These are phyloP conservation scores for Pichia sp. DNA, from an alignment of 1,139 yeast species.

Conservation along the genomic window DNA sequence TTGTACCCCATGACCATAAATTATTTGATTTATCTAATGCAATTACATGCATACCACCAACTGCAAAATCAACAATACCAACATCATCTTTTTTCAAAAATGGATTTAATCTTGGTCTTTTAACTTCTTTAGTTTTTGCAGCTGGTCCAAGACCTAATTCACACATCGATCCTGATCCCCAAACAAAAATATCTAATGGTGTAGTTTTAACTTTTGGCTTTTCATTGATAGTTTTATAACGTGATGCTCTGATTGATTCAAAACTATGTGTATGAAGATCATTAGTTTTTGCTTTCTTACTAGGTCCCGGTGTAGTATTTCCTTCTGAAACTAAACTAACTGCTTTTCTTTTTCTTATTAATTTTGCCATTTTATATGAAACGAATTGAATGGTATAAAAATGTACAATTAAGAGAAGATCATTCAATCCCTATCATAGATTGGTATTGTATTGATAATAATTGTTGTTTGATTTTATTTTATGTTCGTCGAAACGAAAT, in stretches of 20 bases:
- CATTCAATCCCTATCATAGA: too few relatives aligned
- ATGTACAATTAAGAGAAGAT: too few relatives aligned
- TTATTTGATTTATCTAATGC: slow-evolving; percentile 70
- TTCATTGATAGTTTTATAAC: slow-evolving; percentile 41
- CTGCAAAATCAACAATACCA: slow-evolving; percentile 78
- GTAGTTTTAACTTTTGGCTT: slow-evolving; percentile 36
- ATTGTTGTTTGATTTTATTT: background rate
- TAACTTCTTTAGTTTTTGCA: slow-evolving; percentile 83
- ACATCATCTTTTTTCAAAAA: slow-evolving; percentile 52
- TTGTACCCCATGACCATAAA: slow-evolving; percentile 97
- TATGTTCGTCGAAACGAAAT: background rate
- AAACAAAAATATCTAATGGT: slow-evolving; percentile 72
- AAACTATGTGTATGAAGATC: slow-evolving; percentile 36
- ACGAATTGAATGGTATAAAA: too few relatives aligned
- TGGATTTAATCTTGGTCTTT: slow-evolving; percentile 89
- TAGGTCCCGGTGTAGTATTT: slow-evolving; percentile 19
- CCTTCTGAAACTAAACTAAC: slow-evolving; percentile 15
- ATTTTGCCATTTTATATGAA: slow-evolving; percentile 6
- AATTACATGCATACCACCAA: slow-evolving; percentile 91
- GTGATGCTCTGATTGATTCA: slow-evolving; percentile 41
- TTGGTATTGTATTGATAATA: too few relatives aligned
- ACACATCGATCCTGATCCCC: slow-evolving; percentile 97
- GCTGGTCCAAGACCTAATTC: slow-evolving; percentile 92
- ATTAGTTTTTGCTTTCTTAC: slow-evolving; percentile 21
- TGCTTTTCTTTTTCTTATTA: slow-evolving; percentile 18